Base-by-base conservation (phyloP, 1,284 basidiomycete genomes). In the Sanghuangporus sanghuang region DNA sequence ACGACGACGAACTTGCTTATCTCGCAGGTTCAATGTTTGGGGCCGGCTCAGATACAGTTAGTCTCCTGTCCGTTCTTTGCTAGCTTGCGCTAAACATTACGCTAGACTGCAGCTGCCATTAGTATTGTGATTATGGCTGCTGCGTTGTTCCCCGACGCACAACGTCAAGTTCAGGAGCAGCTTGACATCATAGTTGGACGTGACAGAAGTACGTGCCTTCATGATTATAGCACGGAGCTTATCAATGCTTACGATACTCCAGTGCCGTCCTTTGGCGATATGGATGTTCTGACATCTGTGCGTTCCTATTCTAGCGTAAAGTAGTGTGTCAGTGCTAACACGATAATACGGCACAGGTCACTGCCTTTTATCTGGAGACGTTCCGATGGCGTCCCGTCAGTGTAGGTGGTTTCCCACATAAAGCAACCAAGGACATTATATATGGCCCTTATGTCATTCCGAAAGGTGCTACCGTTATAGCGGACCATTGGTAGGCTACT, bases 371-470 rank as follows among this genome's bases (percentile, higher is more conserved):
- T 18, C 70, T 81, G 21, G 87, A 90, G 71, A 75, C 79, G 0
- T 83, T 82, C 57, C 76, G 88, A 35, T 90, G 88, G 88, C 74
- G 86, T 57, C 87, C 87, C 21, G 79, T 85, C 4, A 80, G 74
- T 18, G 80, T 81, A 0, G 76, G 79, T 36, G 82, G 85, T 0
- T 80, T 85, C 65, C 73, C 81, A 2, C 85, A 86, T 64, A 78
- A 81, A 23, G 79, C 85, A 0, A 86, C 82, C 0, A 80, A 79
- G 63, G 85, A 87, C 61, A 79, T 88, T 36, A 69, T 83, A 21
- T 89, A 83, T 82, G 85, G 79, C 59, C 76, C 77, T 18, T 83
- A 84, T 58, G 69, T 79, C 8, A 87, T 88, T 59, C 86, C 86
- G 6, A 78, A 77, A 35, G 86, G 85, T 1, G 77, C 85, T 0